Base-by-base conservation (phyloP, 345 rosid genomes). In the Noccaea caerulescens region DNA sequence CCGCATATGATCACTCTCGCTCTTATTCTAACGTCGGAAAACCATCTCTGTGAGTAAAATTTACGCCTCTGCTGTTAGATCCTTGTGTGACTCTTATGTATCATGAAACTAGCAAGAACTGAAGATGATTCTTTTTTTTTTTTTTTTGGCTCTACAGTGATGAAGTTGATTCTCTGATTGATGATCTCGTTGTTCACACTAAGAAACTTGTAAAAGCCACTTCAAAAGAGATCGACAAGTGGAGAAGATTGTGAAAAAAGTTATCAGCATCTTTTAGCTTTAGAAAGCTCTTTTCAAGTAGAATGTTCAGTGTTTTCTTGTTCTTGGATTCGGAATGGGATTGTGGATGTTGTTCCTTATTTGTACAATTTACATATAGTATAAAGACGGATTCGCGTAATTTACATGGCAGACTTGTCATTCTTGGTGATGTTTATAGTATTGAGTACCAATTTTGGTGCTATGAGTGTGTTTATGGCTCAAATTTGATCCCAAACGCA, bases 211-310 rank as follows among this genome's bases (percentile, higher is more conserved):
- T 80, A 63, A 68, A 55, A 76, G 87, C 79, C 36, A 86, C 97
- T 57, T 75, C 96, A 6, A 85, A 81, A 54, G 96, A 93, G 77
- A 82, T 93, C 30, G 90, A 86, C 63, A 91, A 90, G 77, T 87
- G 98, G 98, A 83, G 84, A 72, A 93, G 82, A 85, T 85, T 80
- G 82, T 56, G 76, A 68, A 45, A 2, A 4, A 32, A 34, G 4
- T 3, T 27, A 6, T 50, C 4, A 30, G 30, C 41, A 23, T 36
- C 8, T 23, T 33, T 56, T 47, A 65, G 60, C 61, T 66, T 58
- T 65, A 50, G 60, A 66, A 39, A 51, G 7, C n/a, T 11, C 46
- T 12, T 23, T 33, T 16, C 10, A 41, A 39, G 69, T 53, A 36
- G 4, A 27, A 13, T 33, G 27, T 43, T 10, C 42, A 36, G 38